Evolutionary conservation across 306 rosid genomes (phyloP).

Genomic region (Castanea mollissima): DNA sequence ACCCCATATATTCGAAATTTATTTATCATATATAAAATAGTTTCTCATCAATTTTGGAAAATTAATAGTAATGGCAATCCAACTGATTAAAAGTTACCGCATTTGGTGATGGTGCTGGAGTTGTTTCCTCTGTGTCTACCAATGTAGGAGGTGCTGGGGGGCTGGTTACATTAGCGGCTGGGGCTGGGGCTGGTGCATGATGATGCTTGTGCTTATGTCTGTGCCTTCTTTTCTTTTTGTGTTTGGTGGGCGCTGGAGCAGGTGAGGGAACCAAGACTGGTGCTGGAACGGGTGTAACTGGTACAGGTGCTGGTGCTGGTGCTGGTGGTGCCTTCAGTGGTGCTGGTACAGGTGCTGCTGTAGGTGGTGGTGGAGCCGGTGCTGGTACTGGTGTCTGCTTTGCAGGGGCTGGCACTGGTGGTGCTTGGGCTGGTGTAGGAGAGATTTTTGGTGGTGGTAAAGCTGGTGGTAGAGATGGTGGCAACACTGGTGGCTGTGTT

Average conservation of each 20-base stretch:
- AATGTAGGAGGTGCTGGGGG: slow-evolving; percentile 90
- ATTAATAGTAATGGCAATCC: slow-evolving; percentile 3
- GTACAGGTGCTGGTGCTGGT: slow-evolving; percentile 54
- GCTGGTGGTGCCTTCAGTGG: slow-evolving; percentile 50
- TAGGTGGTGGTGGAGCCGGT: slow-evolving; percentile 25
- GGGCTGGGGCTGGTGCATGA: slow-evolving; percentile 69
- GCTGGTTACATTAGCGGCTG: slow-evolving; percentile 63
- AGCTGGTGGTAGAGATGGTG: slow-evolving; percentile 42
- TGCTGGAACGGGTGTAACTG: slow-evolving; percentile 43
- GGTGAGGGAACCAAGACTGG: slow-evolving; percentile 38
- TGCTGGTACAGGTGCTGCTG: slow-evolving; percentile 48
- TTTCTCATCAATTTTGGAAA: neutral
- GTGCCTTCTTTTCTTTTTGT: slow-evolving; percentile 49
- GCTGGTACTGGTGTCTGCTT: slow-evolving; percentile 53
- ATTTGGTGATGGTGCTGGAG: slow-evolving; percentile 94
- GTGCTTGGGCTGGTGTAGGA: slow-evolving; percentile 60
- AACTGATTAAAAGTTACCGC: slow-evolving; percentile 48
- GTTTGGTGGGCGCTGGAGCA: slow-evolving; percentile 45
- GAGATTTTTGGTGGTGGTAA: slow-evolving; percentile 52
- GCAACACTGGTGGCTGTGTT: slow-evolving; percentile 43
- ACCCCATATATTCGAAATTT: neutral
- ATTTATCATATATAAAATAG: neutral
- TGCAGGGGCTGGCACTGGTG: slow-evolving; percentile 62
- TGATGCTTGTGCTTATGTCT: slow-evolving; percentile 56
- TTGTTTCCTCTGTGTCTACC: slow-evolving; percentile 43